Evolutionary conservation across 2,329 filamentous ascomycete species (phyloP).

Genomic region (Xylaria arbuscula): DNA sequence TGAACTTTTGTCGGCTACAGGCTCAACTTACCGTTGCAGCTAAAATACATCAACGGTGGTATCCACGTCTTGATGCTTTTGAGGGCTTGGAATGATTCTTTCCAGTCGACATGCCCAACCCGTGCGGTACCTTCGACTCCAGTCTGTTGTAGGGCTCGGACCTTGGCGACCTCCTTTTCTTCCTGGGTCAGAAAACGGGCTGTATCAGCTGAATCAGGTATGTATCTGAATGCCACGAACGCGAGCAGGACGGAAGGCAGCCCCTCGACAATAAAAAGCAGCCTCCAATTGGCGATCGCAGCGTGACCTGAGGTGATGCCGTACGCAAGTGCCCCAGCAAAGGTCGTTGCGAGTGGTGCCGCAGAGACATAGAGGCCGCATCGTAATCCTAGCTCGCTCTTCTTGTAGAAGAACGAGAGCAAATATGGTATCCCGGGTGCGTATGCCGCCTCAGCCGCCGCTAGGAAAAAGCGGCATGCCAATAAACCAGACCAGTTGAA

Average conservation of each 20-base stretch:
- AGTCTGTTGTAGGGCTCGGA: constrained; percentile 64
- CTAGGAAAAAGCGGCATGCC: constrained; percentile 50
- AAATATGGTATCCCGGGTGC: constrained; percentile 51
- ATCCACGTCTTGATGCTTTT: constrained; percentile 63
- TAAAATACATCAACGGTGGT: constrained; percentile 56
- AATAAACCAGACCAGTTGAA: constrained; percentile 50
- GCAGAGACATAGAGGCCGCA: constrained; percentile 52
- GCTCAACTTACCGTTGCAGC: constrained; percentile 53
- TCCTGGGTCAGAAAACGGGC: constrained; percentile 66
- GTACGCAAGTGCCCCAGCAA: constrained; percentile 75
- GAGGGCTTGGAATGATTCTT: constrained; percentile 61
- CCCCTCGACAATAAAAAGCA: constrained; percentile 53
- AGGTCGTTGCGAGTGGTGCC: constrained; percentile 75
- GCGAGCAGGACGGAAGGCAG: constrained; percentile 51
- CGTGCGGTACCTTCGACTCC: constrained; percentile 62
- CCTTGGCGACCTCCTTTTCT: constrained; percentile 67
- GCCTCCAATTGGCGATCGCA: constrained; percentile 59
- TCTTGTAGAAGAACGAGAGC: constrained; percentile 54
- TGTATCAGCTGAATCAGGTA: constrained; percentile 60
- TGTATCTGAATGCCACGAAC: constrained; percentile 45
- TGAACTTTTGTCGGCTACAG: constrained; percentile 50
- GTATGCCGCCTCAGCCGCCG: constrained; percentile 49
- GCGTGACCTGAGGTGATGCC: constrained; percentile 73
- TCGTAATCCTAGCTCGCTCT: constrained; percentile 58
- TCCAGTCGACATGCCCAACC: constrained; percentile 57